Base-by-base conservation (phyloP, 495 filamentous ascomycete genomes). In the Lasiosphaeriaceae sp. region DNA sequence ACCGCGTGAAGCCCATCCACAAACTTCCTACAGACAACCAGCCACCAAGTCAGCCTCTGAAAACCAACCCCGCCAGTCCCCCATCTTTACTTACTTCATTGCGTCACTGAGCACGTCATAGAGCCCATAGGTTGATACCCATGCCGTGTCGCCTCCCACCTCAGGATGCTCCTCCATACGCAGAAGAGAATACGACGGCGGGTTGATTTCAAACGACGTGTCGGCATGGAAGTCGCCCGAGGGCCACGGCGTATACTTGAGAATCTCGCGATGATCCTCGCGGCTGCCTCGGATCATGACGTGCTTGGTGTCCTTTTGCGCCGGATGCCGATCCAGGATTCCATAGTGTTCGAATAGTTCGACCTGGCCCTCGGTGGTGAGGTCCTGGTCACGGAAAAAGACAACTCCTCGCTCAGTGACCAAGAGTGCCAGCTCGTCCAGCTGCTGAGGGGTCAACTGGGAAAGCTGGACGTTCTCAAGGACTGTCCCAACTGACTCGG, bases 101-200 rank as follows among this genome's bases (percentile, higher is more conserved):
- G 61, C 73, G 35, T 66, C 67, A 49, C 74, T 78, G 2, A 83
- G 60, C 4, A 75, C 66, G 59, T 83, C 79, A 54, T 80, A 83
- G 0, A 80, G 65, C 1, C 78, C 78, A 57, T 81, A 81, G 31
- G 71, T 68, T 3, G 76, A 79, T 51, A 78, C 70, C 77, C 78
- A 81, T 8, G 78, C 77, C 7, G 79, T 81, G 45, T 81, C 79
- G 11, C 78, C 80, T 20, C 79, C 79, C n/a, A 80, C 77, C 19
- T 62, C 62, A 5, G 80, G 78, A 55, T 80, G 76, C 57, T 80
- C 77, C 66, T 81, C 80, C 78, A 80, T 83, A 46, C 80, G 67
- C 21, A 83, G 67, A 26, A 83, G 58, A 1, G 77, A 80, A 54
- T 83, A 81, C 1, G 68, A 74, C 0, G 79, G 78, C 3, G 79